Base-by-base conservation (phyloP, 768 basidiomycete species). In the Leccinum disarticulatum region DNA sequence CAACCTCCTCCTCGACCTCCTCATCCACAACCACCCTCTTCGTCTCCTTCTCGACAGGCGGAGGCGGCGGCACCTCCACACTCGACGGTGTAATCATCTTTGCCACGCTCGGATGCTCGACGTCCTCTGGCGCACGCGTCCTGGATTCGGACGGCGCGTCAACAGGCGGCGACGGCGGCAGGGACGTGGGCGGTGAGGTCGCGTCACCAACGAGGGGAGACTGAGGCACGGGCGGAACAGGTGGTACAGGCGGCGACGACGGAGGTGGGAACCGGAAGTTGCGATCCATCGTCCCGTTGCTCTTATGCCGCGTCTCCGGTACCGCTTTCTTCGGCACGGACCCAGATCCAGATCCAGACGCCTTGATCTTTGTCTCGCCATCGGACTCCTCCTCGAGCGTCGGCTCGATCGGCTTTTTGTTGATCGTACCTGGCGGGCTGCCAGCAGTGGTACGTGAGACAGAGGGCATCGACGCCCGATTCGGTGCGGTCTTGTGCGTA, bases 31-130 rank as follows among this genome's bases (percentile, higher is more conserved):
- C 65, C 10, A 73, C 74, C 61, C 76, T 68, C 55, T 76, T 69
- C 35, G 74, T 76, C 71, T 91, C 88, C 74, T 93, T 91, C 69
- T 89, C 87, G 14, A 90, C 80, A 1, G 88, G 88, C 28, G 90
- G 89, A 4, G 91, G 91, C 0, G 90, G 86, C 4, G 89, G 90
- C 5, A 91, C 87, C 68, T 92, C 89, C 14, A 89, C 22, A 22
- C 22, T 22, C 22, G 22, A 22, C 87, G 56, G 85, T 22, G 84
- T 79, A 22, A 87, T 76, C 4, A 86, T 74, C 25, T 63, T 70
- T 5, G 74, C 67, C 6, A 53, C 60, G 30, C 56, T 52, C 27
- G 46, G 47, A 57, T 53, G 58, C 48, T 65, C 65, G 9, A 36
- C n/a, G 5, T 64, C 56, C 15, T 38, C 36, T 38, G 52, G 48